phyloP scores from a whole-genome alignment of 2,329 filamentous ascomycete genomes.

The Drechslerella dactyloides region DNA sequence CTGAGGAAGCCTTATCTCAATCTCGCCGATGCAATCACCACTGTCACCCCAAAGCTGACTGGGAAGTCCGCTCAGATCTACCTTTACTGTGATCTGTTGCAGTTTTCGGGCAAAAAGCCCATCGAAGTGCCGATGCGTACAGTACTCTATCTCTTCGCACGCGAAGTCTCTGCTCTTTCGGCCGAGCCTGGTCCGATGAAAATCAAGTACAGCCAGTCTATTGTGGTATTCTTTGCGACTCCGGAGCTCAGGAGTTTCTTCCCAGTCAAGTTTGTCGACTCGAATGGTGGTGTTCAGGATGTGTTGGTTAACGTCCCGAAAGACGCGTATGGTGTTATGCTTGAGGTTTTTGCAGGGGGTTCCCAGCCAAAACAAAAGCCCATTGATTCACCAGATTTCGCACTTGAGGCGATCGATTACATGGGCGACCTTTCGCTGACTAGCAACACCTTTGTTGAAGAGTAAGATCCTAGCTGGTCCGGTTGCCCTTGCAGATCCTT shows the following conservation, averaged over 20 bases:
- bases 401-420: slow-evolving; percentile 37
- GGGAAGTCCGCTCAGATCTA: slow-evolving; percentile 38
- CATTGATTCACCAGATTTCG: slow-evolving; percentile 25
- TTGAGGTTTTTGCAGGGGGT: slow-evolving; percentile 22
- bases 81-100: slow-evolving; percentile 33
- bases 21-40: slow-evolving; percentile 27
- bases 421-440: slow-evolving; percentile 42
- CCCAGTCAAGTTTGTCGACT: slow-evolving; percentile 35
- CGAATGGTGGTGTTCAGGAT: slow-evolving; percentile 14
- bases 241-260: slow-evolving; percentile 29
- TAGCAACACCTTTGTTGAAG: slow-evolving; percentile 37
- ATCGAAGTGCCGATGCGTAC: slow-evolving; percentile 36
- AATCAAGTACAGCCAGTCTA: slow-evolving; percentile 37
- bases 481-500: too few relatives aligned
- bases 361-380: slow-evolving; percentile 5
- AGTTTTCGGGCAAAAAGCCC: slow-evolving; percentile 18
- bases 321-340: slow-evolving; percentile 21
- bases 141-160: slow-evolving; percentile 32
- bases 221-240: slow-evolving; percentile 41
- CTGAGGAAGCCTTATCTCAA: slow-evolving; percentile 45
- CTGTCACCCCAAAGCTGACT: slow-evolving; percentile 21
- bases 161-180: slow-evolving; percentile 23
- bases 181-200: slow-evolving; percentile 30
- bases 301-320: slow-evolving; percentile 21
- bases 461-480: slow-evolving; percentile 19